Evolutionary conservation across 2,329 filamentous ascomycete species (phyloP), one percentile per base, ranked within the genome.

Genomic region (Myriangium duriaei): DNA sequence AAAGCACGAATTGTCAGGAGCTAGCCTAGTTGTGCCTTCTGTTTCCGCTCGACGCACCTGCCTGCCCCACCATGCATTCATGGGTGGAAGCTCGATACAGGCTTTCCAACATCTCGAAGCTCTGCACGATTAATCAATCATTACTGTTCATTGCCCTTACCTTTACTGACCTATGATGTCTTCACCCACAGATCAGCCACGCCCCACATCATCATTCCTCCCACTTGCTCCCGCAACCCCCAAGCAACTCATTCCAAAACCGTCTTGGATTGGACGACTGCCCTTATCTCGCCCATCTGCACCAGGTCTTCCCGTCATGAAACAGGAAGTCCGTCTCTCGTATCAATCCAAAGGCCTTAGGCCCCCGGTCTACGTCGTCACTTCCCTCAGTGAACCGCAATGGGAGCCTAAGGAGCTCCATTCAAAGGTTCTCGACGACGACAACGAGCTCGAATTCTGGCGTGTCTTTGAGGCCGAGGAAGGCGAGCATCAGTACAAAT

Each of bases 401-500:
- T 87, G 81, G 81, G 55, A 72, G 29, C 69, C 71, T 1, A 61
- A 72, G 32, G 76, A 83, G 59, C 82, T 86, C 79, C 56, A 71
- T 7, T 39, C 36, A 7, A 64, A 58, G 41, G 48, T 53, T 4
- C 62, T 62, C 3, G 60, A 61, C 18, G 64, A 68, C 7, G 58
- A 65, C 3, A 60, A 68, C 24, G 53, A 76, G 38, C 60, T 73
- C 41, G 52, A 68, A 10, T 86, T 81, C 52, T 64, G 58, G 30
- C 73, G 73, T 41, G 57, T 65, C 1, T 63, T 83, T 31, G 54
- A 66, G 24, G 62, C 72, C 12, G 62, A 70, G 14, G 71, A 70
- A 14, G 67, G 71, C 32, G 68, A 73, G 41, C 73, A 83, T 46
- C 75, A 81, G 50, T 87, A 85, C 67, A 86, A 84, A 57, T 80